Conservation (phyloP, 2,329 filamentous ascomycete genomes). For the Fragosphaeria purpurea region DNA sequence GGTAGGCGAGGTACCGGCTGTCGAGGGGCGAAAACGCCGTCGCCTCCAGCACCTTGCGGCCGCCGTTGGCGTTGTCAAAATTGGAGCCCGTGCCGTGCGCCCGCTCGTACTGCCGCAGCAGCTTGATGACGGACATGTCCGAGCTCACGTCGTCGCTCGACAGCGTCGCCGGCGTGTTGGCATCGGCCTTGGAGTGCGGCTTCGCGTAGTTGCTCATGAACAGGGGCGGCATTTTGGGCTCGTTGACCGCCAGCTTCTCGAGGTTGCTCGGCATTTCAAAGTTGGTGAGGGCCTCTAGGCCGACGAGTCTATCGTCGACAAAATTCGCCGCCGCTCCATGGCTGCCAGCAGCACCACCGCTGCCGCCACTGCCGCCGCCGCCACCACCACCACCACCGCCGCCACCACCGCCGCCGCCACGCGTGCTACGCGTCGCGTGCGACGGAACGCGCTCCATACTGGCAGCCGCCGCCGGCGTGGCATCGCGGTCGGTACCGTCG, state of each 20-base stretch:
- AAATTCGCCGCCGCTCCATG: conserved; percentile 32
- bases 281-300: conserved; percentile 50
- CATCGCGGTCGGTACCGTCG: conserved; percentile 35
- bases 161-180: conserved; percentile 44
- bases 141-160: conserved; percentile 41
- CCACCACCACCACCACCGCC: too few relatives aligned
- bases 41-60: conserved; percentile 45
- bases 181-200: conserved; percentile 44
- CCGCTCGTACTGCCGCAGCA: conserved; percentile 46
- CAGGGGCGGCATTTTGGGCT: conserved; percentile 49
- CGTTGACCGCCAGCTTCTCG: conserved; percentile 43
- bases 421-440: conserved; percentile 53
- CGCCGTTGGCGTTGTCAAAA: conserved; percentile 42
- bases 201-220: conserved; percentile 50
- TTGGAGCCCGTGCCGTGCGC: conserved; percentile 44
- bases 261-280: conserved; percentile 50
- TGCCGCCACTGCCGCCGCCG: conserved; percentile 29
- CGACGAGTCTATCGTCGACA: conserved; percentile 46
- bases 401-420: conserved; percentile 37
- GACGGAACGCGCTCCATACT: conserved; percentile 55
- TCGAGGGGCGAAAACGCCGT: conserved; percentile 39
- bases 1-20: conserved; percentile 38
- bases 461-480: conserved; percentile 27
- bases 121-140: conserved; percentile 48
- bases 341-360: conserved; percentile 28